Conservation (phyloP, 75 land plant species). For the Selaginella tamariscina region DNA sequence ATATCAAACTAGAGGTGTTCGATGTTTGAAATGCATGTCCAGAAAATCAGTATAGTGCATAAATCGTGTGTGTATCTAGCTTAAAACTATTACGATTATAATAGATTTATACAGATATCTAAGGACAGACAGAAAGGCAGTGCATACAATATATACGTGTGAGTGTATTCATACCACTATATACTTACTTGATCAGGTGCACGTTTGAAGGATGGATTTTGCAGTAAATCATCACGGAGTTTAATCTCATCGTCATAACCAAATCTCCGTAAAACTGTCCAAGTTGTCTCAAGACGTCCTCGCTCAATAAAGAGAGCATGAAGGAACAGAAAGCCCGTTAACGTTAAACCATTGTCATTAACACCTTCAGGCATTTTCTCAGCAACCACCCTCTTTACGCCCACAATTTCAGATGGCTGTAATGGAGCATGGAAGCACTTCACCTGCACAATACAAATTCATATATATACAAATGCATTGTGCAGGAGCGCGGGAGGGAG, state of each 20-base stretch:
- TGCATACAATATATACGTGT: no score
- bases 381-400: slow-evolving; percentile 90
- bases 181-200: slow-evolving; percentile 73
- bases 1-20: slow-evolving; percentile 7
- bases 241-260: slow-evolving; percentile 93
- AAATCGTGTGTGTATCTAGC: not conserved
- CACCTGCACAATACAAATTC: slow-evolving; percentile 37
- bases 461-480: not conserved
- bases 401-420: slow-evolving; percentile 80
- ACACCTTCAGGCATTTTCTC: slow-evolving; percentile 90
- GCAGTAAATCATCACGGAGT: slow-evolving; percentile 63
- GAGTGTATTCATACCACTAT: not conserved
- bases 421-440: slow-evolving; percentile 96
- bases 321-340: slow-evolving; percentile 92
- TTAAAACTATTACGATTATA: slow-evolving; percentile 8
- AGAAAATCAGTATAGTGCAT: slow-evolving; percentile 2
- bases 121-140: not conserved
- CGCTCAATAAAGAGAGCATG: slow-evolving; percentile 97
- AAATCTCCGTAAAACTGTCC: slow-evolving; percentile 93
- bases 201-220: slow-evolving; percentile 44
- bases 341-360: slow-evolving; percentile 81
- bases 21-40: not conserved
- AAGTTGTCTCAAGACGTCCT: slow-evolving; percentile 94
- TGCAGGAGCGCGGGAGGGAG: no score
- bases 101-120: not conserved